Conservation (phyloP, 1,284 basidiomycete genomes). For the Apiotrichum gracile region DNA sequence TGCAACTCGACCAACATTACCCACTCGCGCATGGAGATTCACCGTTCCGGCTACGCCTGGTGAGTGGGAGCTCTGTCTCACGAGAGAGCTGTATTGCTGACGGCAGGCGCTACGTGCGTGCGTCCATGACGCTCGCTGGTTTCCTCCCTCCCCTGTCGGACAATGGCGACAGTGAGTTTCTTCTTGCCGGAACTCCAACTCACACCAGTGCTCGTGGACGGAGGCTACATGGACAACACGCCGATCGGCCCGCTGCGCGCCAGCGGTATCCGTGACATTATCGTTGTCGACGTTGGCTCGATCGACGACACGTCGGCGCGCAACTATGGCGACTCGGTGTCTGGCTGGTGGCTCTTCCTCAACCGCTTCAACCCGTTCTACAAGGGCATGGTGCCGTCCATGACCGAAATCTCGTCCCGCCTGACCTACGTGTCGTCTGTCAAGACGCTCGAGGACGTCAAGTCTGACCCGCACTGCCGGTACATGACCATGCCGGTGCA, state of each 20-base stretch:
- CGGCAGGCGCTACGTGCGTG: conserved; percentile 59
- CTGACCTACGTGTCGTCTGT: conserved; percentile 96
- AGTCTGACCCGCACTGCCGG: conserved; percentile 75
- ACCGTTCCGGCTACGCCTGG: conserved; percentile 94
- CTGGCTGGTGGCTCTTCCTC: conserved; percentile 92
- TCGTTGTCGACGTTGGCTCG: conserved; percentile 91
- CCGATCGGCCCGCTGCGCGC: conserved; percentile 86
- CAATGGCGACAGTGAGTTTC: conserved; percentile 64
- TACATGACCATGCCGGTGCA: conserved; percentile 96
- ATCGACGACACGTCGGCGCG: conserved; percentile 94
- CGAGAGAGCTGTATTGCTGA: conserved; percentile 13
- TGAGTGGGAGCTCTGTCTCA: no score
- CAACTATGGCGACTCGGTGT: conserved; percentile 89
- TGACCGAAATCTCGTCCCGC: conserved; percentile 93
- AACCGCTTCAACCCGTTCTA: conserved; percentile 84
- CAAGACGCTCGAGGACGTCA: conserved; percentile 89
- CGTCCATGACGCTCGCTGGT: conserved; percentile 96
- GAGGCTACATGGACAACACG: conserved; percentile 89
- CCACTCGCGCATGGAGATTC: conserved; percentile 93
- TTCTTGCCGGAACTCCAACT: conserved; percentile 6
- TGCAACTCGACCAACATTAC: conserved; percentile 99
- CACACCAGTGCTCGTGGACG: conserved; percentile 70
- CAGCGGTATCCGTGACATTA: conserved; percentile 85
- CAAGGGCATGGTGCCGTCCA: conserved; percentile 73
- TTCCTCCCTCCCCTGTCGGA: conserved; percentile 92